These are phyloP conservation scores for Neonothopanus nambi DNA, from an alignment of 1,284 basidiomycete genomes.

Conservation along the genomic window DNA sequence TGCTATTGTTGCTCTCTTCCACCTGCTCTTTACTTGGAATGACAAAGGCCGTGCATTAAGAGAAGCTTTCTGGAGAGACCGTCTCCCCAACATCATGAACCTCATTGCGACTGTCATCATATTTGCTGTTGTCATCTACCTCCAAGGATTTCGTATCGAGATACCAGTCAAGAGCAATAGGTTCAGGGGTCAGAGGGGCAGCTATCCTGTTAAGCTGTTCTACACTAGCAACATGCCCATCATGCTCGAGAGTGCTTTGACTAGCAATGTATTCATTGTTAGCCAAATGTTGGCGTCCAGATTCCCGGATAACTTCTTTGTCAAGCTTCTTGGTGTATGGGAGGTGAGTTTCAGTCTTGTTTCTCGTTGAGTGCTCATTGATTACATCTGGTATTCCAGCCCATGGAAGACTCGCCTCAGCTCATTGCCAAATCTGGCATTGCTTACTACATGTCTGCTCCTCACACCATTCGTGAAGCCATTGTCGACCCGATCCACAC, in stretches of 20 bases:
- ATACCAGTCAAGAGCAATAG: slow-evolving; percentile 98
- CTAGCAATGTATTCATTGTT: slow-evolving; percentile 94
- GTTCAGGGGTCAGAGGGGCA: slow-evolving; percentile 93
- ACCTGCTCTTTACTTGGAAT: slow-evolving; percentile 97
- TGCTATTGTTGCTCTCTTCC: slow-evolving; percentile 95
- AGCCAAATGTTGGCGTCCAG: slow-evolving; percentile 92
- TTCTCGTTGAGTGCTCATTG: slow-evolving; percentile 3
- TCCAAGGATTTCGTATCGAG: slow-evolving; percentile 98
- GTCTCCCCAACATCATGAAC: slow-evolving; percentile 98
- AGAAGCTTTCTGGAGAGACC: slow-evolving; percentile 97
- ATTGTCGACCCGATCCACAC: slow-evolving; percentile 95
- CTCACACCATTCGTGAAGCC: slow-evolving; percentile 86
- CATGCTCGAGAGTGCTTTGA: slow-evolving; percentile 96
- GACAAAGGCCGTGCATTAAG: slow-evolving; percentile 97
- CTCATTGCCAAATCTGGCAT: slow-evolving; percentile 91
- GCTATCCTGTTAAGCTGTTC: slow-evolving; percentile 98
- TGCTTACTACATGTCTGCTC: slow-evolving; percentile 97
- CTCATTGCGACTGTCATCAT: slow-evolving; percentile 90
- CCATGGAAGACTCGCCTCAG: slow-evolving; percentile 90
- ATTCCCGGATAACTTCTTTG: slow-evolving; percentile 91
- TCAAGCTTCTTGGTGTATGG: slow-evolving; percentile 93
- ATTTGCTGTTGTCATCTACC: slow-evolving; percentile 95
- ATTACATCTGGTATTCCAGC: slow-evolving; percentile 46
- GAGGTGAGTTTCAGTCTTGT: slow-evolving; percentile 66
- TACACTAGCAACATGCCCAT: slow-evolving; percentile 99